Base-by-base conservation (phyloP, 257 asterid genomes). In the Nicotiana otophora region DNA sequence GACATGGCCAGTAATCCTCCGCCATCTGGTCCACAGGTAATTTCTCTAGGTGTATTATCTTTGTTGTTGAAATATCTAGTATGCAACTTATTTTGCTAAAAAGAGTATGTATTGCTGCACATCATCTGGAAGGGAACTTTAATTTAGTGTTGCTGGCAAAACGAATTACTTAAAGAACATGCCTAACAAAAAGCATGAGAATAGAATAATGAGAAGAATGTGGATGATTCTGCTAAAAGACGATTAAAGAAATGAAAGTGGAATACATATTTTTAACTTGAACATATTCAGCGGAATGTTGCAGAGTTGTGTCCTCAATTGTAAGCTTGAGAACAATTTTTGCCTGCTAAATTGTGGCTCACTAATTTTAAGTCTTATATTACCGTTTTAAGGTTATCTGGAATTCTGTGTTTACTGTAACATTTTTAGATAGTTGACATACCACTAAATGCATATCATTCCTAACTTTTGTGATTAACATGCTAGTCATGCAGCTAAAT, bases 21-120 rank as follows among this genome's bases (percentile, higher is more conserved):
- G 16, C 74, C 98, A n/a, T 87, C 95, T 84, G 95, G 95, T 90
- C 87, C 94, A 68, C 97, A 90, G 95, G 98, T 93, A 86, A 67
- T 46, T 48, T 74, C 55, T 48, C 33, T 63, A 10, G 54, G 23
- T 46, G 48, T 20, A 53, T 16, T 53, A 60, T 81, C 51, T 63
- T 63, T 83, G 19, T 63, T 83, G 19, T 11, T 62, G 66, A 57
- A 23, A 36, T 30, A 48, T 16, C 34, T 57, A 7, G 31, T 7
- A 8, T 42, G 46, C 57, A 70, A 5, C 10, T 70, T 42, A 17
- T 42, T 70, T 31, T 70, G n/a, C 30, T 70, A 46, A 78, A 28
- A 36, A 23, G 17, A 61, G 16, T 79, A 33, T 39, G 74, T 23
- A 79, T 79, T 55, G n/a, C 60, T 36, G 72, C 34, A 63, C 82